Base-by-base conservation (phyloP, 2,329 filamentous ascomycete species). In the Sporothrix luriei region DNA sequence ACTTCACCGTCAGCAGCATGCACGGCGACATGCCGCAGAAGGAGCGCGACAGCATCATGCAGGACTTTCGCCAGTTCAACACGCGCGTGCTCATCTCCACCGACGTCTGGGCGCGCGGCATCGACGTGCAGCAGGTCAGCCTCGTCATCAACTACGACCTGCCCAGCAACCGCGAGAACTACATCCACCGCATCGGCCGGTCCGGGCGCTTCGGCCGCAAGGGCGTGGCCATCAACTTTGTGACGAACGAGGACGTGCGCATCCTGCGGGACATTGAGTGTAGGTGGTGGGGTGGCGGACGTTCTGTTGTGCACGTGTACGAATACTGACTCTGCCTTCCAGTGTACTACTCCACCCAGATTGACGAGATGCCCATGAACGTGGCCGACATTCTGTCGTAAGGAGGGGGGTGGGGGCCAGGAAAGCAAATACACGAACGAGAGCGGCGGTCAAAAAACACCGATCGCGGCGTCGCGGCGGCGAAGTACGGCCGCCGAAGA, bases 61-160 rank as follows among this genome's bases (percentile, higher is more conserved):
- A 97, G 79, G 95, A 99, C 78, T 99, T 99, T 84, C 88, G 95
- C 74, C 94, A 97, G 81, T 95, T 94, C 73, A 97, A 97, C 82
- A 97, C 92, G 75, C 89, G 95, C 78, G 95, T 99, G 26, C 84
- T 99, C 66, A 99, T 99, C 78, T 97, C 94, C 48, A 99, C 95
- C 0, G 95, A 99, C 79, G 93, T 99, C 57, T 96, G 94, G 93
- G 95, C 95, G 70, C 91, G 95, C 79, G 95, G 95, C 83, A 99
- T 99, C 81, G 95, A 99, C 78, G 95, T 99, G 65, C 95, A 99
- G 82, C 95, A 99, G 80, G 95, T 99, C 76, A 96, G 92, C 72
- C 84, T 99, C 77, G 95, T 99, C 72, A 99, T 99, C 85, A 99
- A 99, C 84, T 99, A 99, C 81, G 95, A 99, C 79, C 85, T 99